phyloP scores from a whole-genome alignment of 768 basidiomycete species.

The Mycena crocata region DNA sequence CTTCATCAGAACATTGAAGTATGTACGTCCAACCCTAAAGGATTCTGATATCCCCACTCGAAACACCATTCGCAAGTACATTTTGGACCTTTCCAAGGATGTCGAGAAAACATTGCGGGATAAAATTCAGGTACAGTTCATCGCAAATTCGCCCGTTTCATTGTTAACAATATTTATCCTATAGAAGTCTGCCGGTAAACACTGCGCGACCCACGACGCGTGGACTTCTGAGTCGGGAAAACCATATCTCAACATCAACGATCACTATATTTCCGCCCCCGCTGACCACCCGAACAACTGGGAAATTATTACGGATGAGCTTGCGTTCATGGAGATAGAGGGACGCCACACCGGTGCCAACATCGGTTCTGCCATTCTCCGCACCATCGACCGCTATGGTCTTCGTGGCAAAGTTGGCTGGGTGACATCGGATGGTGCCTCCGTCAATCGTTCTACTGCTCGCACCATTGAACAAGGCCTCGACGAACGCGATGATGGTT shows the following conservation, averaged over 20 bases:
- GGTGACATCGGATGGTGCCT: slow-evolving; percentile 28
- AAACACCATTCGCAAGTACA: slow-evolving; percentile 4
- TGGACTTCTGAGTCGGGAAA: slow-evolving; percentile 31
- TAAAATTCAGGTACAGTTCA: not conserved
- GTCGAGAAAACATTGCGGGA: not conserved
- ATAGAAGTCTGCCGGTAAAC: not conserved
- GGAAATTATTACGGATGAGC: slow-evolving; percentile 24
- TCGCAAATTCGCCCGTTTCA: not conserved
- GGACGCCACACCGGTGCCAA: slow-evolving; percentile 28
- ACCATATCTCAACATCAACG: slow-evolving; percentile 33
- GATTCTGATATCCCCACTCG: slow-evolving; percentile 8
- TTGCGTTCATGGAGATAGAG: slow-evolving; percentile 26
- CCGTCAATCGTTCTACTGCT: no score
- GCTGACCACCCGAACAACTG: slow-evolving; percentile 22
- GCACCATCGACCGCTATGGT: slow-evolving; percentile 18
- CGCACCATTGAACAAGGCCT: no score
- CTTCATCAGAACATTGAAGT: not conserved
- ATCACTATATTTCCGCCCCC: slow-evolving; percentile 25
- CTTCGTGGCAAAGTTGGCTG: slow-evolving; percentile 17
- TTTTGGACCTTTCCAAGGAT: not conserved
- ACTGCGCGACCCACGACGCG: slow-evolving; percentile 32
- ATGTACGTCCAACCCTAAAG: not conserved
- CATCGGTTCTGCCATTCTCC: slow-evolving; percentile 16
- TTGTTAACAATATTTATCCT: not conserved
- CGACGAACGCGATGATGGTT: no score